A percentile compares a stretch with the other conserved stretches of the same genome.
Conservation (phyloP, 2,329 filamentous ascomycete genomes). For the Rhytidhysteron rufulum region DNA sequence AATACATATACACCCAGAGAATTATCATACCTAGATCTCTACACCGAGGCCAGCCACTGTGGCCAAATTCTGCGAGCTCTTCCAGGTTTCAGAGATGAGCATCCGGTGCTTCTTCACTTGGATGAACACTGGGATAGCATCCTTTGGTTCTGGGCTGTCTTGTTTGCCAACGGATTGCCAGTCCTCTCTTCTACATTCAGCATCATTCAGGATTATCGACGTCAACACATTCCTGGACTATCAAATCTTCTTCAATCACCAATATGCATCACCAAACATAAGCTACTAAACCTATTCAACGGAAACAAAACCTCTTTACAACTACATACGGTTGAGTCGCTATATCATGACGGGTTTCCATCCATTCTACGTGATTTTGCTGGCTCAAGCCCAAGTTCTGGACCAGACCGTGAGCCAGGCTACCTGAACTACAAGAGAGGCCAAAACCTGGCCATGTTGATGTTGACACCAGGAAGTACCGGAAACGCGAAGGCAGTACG, state of each 20-base stretch:
- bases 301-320: not conserved
- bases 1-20: too few species aligned
- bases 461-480: slow-evolving; percentile 54
- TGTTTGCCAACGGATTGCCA: slow-evolving; percentile 36
- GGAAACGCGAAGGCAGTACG: slow-evolving; percentile 50
- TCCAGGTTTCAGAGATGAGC: too few species aligned
- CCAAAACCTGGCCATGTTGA: slow-evolving; percentile 19
- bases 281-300: not conserved
- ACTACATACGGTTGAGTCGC: not conserved
- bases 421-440: too few species aligned
- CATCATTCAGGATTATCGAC: not conserved
- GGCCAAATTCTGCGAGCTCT: too few species aligned
- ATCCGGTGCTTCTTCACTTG: slow-evolving; percentile 28
- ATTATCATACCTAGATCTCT: too few species aligned
- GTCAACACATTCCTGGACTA: not conserved
- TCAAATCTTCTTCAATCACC: not conserved
- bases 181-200: slow-evolving; percentile 33
- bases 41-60: too few species aligned
- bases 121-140: slow-evolving; percentile 36
- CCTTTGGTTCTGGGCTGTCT: slow-evolving; percentile 40
- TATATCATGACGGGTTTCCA: too few species aligned
- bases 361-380: too few species aligned
- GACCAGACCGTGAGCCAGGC: too few species aligned
- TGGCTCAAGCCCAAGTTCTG: too few species aligned
- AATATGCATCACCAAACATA: not conserved